Evolutionary conservation across 2,329 filamentous ascomycete genomes (phyloP), one percentile per base, ranked within the genome.

Genomic region (Intubia oerlemansii): DNA sequence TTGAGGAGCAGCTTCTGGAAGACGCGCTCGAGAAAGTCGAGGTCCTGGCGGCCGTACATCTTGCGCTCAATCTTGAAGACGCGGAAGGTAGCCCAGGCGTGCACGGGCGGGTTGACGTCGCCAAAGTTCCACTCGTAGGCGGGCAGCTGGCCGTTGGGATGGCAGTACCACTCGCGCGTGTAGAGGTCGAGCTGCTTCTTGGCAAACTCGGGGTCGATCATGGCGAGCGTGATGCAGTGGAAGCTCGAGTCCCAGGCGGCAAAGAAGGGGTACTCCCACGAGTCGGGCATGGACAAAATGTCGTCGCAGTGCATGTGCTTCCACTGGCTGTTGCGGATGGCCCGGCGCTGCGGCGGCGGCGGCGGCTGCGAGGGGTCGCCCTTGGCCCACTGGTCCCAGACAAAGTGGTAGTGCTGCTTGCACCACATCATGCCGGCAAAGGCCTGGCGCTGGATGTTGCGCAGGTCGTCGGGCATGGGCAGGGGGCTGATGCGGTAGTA

Each of bases 1-100:
- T 95, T 95, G 37, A 95, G 60, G 15, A 95, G 58, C 34, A 95
- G 53, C 50, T 95, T 95, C 46, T 95, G 88, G 57, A 95, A 95
- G 5, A 93, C 82, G 13, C 85, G 69, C 56, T 95, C 85, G 8
- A 95, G 62, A 52, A 93, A 95, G 50, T 95, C 88, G 18, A 93
- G 59, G 46, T 95, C 85, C 45, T 93, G 81, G 19, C 80, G 71
- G 23, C 85, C 88, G 42, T 93, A 95, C 59, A 95, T 69, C 56
- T 95, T 95, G 40, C 88, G 74, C 57, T 95, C 85, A 38, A 95
- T 93, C 54, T 95, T 95, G 70, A 95, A 95, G 0, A 79, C 80
- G 32, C 88, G 66, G 59, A 95, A 95, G 0, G 81, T 80, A 2
- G 85, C 74, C 85, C 85, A 95, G 1, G 85, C 88, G 48, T 95